Percentiles rank a stretch among this genome's conserved stretches.
phyloP scores from a whole-genome alignment of 148 eudicot species.

The Diospyros kaki region DNA sequence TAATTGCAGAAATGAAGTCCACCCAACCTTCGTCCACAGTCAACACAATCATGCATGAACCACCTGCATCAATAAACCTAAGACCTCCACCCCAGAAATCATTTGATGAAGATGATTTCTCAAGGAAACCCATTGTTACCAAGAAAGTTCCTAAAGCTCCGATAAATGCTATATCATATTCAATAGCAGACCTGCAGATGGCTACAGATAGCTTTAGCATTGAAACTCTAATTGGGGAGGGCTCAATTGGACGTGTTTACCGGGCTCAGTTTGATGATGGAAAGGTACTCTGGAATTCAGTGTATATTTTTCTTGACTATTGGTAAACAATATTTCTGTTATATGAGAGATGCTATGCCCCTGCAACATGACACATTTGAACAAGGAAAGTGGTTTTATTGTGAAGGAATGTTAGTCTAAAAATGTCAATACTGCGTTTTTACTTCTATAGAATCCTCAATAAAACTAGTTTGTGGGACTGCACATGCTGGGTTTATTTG shows the following conservation, averaged over 20 bases:
- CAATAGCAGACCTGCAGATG: conserved; percentile 92
- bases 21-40: conserved; percentile 44
- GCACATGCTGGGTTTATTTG: neutral
- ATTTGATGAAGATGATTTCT: conserved; percentile 66
- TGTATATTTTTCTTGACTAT: neutral
- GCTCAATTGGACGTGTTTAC: conserved; percentile 87
- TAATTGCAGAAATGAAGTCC: conserved; percentile 51
- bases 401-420: too few species aligned
- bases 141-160: conserved; percentile 58
- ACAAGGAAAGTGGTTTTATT: neutral
- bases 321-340: neutral
- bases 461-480: neutral
- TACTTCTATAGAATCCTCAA: neutral
- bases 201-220: conserved; percentile 83
- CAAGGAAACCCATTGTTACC: conserved; percentile 49
- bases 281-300: conserved; percentile 42
- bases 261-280: conserved; percentile 77
- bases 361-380: neutral
- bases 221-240: conserved; percentile 86
- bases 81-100: conserved; percentile 81
- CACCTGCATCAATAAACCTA: conserved; percentile 46
- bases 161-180: conserved; percentile 59
- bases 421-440: too few species aligned
- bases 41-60: conserved; percentile 45
- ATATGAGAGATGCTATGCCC: neutral